Conservation (phyloP, 2,329 filamentous ascomycete species). For the Neocatenulostroma microsporum region DNA sequence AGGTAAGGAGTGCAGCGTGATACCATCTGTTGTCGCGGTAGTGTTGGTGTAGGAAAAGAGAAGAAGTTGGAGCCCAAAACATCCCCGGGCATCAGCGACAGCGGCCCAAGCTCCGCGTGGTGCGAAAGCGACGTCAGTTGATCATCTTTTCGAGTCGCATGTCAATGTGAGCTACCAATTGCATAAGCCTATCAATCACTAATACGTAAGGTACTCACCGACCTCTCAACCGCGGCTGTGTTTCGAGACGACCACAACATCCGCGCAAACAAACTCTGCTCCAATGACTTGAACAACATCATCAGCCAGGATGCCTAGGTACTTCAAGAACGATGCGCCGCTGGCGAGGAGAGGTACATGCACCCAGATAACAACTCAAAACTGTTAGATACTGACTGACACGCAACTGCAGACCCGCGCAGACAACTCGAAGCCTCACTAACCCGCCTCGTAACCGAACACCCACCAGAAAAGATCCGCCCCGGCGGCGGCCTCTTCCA, state of each 20-base stretch:
- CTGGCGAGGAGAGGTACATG: constrained; percentile 27
- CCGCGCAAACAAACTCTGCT: no score
- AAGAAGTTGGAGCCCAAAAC: neutral
- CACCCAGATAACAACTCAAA: neutral
- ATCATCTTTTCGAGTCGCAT: constrained; percentile 3
- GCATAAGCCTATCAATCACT: neutral
- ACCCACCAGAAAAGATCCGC: constrained; percentile 39
- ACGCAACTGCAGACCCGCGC: constrained; percentile 33
- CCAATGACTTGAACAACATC: neutral
- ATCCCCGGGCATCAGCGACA: neutral
- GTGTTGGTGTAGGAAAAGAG: neutral
- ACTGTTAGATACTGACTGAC: constrained; percentile 5
- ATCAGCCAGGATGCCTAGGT: constrained; percentile 24
- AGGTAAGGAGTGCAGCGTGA: no score
- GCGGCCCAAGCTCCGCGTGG: no score
- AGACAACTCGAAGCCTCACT: constrained; percentile 46
- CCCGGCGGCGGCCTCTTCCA: constrained; percentile 45
- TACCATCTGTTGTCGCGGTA: no score
- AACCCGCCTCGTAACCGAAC: constrained; percentile 40
- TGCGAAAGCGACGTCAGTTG: no score
- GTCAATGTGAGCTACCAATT: neutral
- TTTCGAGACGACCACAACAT: neutral
- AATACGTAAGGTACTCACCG: neutral
- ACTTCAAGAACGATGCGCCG: constrained; percentile 34
- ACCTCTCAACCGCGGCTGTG: constrained; percentile 1